Conservation (phyloP, 2,329 filamentous ascomycete genomes). For the Sclerotinia minor region DNA sequence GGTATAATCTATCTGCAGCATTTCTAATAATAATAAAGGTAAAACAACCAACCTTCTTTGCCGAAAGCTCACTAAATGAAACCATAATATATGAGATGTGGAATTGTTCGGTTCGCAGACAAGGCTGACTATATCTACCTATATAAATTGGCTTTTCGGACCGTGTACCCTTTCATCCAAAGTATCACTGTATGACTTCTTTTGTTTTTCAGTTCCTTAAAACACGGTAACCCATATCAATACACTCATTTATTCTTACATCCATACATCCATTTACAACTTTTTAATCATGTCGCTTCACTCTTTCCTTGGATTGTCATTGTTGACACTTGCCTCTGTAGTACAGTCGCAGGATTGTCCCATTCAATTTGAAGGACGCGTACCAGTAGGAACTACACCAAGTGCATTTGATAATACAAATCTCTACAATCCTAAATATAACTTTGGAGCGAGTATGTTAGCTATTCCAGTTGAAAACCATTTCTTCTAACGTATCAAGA, state of each 20-base stretch:
- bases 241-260: conserved; percentile 2
- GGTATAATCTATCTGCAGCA: conserved; percentile 5
- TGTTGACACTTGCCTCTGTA: conserved; percentile 29
- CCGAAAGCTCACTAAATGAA: neutral
- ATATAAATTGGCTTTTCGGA: conserved; percentile 2
- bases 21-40: neutral
- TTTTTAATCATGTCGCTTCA: conserved; percentile 25
- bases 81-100: conserved; percentile 4
- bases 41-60: neutral
- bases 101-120: neutral
- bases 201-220: conserved; percentile 17
- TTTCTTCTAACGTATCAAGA: conserved; percentile 37
- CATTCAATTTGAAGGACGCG: conserved; percentile 50
- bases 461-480: too few relatives aligned
- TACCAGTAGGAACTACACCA: conserved; percentile 44
- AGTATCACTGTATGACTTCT: conserved; percentile 11
- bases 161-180: conserved; percentile 18
- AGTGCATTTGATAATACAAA: conserved; percentile 48
- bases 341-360: conserved; percentile 42
- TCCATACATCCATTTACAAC: conserved; percentile 5
- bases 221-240: too few relatives aligned
- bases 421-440: conserved; percentile 53
- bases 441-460: conserved; percentile 50
- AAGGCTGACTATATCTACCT: conserved; percentile 9
- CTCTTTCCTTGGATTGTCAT: conserved; percentile 20